Base-by-base conservation (phyloP, 1,284 basidiomycete species). In the Violaceomyces palustris region DNA sequence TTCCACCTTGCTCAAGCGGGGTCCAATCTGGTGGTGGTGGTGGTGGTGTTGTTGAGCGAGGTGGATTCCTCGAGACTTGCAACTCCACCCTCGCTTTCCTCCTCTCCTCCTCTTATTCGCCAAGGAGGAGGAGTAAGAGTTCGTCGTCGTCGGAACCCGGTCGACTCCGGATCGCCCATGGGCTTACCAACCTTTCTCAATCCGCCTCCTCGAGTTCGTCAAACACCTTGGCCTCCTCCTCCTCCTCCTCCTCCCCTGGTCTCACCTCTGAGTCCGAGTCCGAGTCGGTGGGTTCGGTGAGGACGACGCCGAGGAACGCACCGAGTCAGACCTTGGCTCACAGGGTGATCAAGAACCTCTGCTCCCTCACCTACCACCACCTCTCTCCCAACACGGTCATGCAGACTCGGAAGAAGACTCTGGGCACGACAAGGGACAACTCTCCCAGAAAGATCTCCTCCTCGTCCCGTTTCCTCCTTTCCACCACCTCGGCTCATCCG, bases 351-450 rank as follows among this genome's bases (percentile, higher is more conserved):
- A 28, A 41, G 1, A 68, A 70, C 29, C 55, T 68, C 6, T 37
- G 55, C 14, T 63, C 59, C 2, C 46, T 70, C 4, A 57, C 61
- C 2, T 70, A 70, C 31, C 67, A 70, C 30, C 67, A 70, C 35
- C 49, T 70, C 3, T 70, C 67, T 19, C 67, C 67, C 3, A 40
- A 70, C 35, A 68, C 67, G 10, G 53, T 48, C 25, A 68, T 70
- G 65, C 61, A 65, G 37, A 38, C 61, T 11, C 39, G 22, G 14
- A 35, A 32, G 23, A 28, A 39, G 19, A 22, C 39, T n/a, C n/a
- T n/a, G 7, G 28, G 31, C 18, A 31, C 30, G 3, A 7, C 24
- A 4, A 6, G 14, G 8, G 31, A 35, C 2, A 38, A 44, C 15
- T 47, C 51, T 25, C 34, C 45, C 4, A 53, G 33, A 21, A 46